Evolutionary conservation across 345 rosid species (phyloP).

Genomic region (Passiflora organensis): DNA sequence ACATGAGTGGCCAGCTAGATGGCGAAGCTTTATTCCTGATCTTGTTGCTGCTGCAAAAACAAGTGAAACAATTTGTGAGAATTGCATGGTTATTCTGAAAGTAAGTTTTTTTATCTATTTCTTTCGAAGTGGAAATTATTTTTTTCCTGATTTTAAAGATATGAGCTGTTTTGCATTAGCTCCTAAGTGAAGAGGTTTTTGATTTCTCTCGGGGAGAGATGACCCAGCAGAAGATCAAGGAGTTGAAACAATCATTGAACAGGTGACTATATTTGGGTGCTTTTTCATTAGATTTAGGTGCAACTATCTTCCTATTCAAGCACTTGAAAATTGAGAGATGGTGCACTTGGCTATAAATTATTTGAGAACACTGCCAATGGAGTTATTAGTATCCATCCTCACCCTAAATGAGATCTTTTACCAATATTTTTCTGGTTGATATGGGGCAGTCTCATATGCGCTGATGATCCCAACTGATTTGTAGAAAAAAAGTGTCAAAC

Average conservation of each 20-base stretch:
- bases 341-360: neutral
- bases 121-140: neutral
- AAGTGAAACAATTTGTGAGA: conserved; percentile 99
- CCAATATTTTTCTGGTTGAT: too few species aligned
- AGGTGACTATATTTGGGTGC: conserved; percentile 38
- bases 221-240: conserved; percentile 96
- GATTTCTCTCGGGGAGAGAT: conserved; percentile 99
- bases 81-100: conserved; percentile 96
- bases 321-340: neutral
- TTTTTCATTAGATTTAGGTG: neutral
- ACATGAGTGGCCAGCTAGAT: conserved; percentile 98
- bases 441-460: too few species aligned
- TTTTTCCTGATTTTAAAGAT: conserved; percentile 4
- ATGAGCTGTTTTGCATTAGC: conserved; percentile 39
- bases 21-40: conserved; percentile 98
- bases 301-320: neutral
- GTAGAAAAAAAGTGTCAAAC: too few species aligned
- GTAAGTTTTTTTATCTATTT: conserved; percentile 32
- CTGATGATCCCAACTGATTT: too few species aligned
- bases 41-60: conserved; percentile 98
- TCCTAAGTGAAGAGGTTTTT: conserved; percentile 96
- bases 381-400: too few species aligned
- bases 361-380: too few species aligned
- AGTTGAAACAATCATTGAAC: conserved; percentile 91
- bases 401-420: too few species aligned